Percentiles rank a stretch among this genome's conserved stretches.
Evolutionary conservation across 2,329 filamentous ascomycete species (phyloP).

Genomic region (Metarhizium sp.): DNA sequence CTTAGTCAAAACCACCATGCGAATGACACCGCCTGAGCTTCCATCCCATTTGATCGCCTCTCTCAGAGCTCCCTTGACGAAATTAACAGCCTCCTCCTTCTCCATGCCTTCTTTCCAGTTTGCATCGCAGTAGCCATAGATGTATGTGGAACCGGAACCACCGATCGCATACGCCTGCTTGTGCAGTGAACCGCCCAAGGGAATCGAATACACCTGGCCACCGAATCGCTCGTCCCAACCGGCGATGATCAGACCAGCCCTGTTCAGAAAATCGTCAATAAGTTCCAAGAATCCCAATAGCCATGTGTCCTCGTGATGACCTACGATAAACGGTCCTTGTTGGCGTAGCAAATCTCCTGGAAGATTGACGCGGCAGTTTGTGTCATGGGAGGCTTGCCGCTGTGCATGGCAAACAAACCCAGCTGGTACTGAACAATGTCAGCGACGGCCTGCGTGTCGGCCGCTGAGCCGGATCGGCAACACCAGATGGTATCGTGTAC

Average conservation of each 20-base stretch:
- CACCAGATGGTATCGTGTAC: slow-evolving; percentile 99
- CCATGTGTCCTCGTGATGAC: slow-evolving; percentile 19
- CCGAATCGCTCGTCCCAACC: slow-evolving; percentile 93
- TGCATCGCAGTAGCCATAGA: slow-evolving; percentile 96
- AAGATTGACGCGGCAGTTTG: slow-evolving; percentile 93
- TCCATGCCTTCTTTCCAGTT: slow-evolving; percentile 96
- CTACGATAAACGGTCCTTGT: slow-evolving; percentile 88
- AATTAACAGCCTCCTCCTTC: slow-evolving; percentile 79
- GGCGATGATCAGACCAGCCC: slow-evolving; percentile 96
- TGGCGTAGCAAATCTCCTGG: slow-evolving; percentile 95
- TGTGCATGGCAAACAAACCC: slow-evolving; percentile 81
- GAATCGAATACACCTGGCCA: slow-evolving; percentile 95
- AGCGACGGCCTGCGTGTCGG: slow-evolving; percentile 94
- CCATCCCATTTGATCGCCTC: slow-evolving; percentile 99
- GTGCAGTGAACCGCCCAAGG: slow-evolving; percentile 90
- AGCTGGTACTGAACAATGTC: slow-evolving; percentile 98
- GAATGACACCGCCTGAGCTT: slow-evolving; percentile 94
- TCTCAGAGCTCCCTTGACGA: slow-evolving; percentile 82
- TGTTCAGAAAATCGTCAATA: slow-evolving; percentile 26
- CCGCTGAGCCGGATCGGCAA: slow-evolving; percentile 93
- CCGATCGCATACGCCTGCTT: slow-evolving; percentile 95
- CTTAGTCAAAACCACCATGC: slow-evolving; percentile 91
- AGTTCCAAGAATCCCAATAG: neutral
- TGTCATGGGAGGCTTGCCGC: slow-evolving; percentile 84
- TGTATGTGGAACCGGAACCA: slow-evolving; percentile 96